Evolutionary conservation across 2,329 filamentous ascomycete genomes (phyloP).

Genomic region (Rhynchosporium secalis): DNA sequence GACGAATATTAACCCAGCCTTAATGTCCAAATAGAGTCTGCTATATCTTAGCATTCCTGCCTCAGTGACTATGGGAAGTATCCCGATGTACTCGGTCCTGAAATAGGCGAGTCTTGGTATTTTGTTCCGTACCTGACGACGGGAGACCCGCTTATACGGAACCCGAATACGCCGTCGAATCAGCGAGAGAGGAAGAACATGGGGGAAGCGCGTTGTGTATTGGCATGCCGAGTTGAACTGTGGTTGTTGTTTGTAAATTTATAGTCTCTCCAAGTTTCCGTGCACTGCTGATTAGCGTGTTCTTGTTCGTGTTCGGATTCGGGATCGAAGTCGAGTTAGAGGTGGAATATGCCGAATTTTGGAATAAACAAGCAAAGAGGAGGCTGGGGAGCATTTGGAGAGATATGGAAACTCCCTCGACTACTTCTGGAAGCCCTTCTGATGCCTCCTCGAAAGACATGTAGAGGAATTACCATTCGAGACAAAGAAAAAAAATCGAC

Average conservation of each 20-base stretch:
- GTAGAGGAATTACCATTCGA: no score
- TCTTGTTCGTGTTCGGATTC: conserved; percentile 9
- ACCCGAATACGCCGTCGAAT: conserved; percentile 12
- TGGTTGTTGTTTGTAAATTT: no score
- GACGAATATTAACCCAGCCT: neutral
- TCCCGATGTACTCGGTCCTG: neutral
- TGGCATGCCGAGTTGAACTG: no score
- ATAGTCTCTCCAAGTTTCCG: neutral
- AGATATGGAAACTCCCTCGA: no score
- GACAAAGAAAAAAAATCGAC: no score
- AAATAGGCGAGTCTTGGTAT: neutral
- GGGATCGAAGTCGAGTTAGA: neutral
- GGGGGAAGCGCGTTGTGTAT: neutral
- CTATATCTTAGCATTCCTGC: neutral
- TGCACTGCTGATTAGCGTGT: neutral
- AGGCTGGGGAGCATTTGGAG: neutral
- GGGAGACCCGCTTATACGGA: neutral
- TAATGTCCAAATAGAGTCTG: neutral
- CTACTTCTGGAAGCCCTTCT: no score
- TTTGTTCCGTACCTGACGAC: neutral
- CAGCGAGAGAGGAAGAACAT: neutral
- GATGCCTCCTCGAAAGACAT: no score
- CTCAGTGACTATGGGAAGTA: neutral
- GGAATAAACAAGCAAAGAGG: neutral
- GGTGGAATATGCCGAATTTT: no score